phyloP scores from a whole-genome alignment of 257 asterid genomes.

The Leonotis leonurus region DNA sequence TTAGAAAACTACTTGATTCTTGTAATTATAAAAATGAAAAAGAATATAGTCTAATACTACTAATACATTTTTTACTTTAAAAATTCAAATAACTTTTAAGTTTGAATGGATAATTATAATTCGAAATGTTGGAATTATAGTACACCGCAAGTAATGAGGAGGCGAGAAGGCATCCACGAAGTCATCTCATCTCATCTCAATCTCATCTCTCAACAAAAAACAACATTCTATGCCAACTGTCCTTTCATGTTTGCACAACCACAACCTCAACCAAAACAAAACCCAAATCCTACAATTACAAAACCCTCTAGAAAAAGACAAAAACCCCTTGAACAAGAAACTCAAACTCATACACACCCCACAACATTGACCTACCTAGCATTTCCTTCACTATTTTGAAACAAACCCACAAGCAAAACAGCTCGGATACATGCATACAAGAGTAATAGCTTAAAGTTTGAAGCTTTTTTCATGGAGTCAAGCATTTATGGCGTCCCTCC shows the following conservation, averaged over 20 bases:
- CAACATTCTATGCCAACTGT: not conserved
- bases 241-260: slow-evolving; percentile 20
- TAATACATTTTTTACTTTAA: too few species aligned
- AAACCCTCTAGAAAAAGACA: slow-evolving; percentile 16
- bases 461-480: slow-evolving; percentile 39
- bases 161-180: slow-evolving; percentile 16
- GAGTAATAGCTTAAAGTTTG: slow-evolving; percentile 9
- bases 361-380: slow-evolving; percentile 5
- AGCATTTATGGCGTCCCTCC: slow-evolving; percentile 45
- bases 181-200: too few species aligned
- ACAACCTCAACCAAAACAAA: slow-evolving; percentile 27
- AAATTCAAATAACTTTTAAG: too few species aligned
- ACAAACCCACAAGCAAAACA: slow-evolving; percentile 2
- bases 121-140: too few species aligned
- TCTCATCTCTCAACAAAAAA: not conserved
- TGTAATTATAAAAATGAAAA: too few species aligned
- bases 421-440: slow-evolving; percentile 16
- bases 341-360: slow-evolving; percentile 9
- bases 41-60: too few species aligned
- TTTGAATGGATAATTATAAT: too few species aligned
- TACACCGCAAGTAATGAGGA: not conserved
- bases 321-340: slow-evolving; percentile 22
- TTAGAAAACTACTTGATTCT: too few species aligned
- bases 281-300: slow-evolving; percentile 6
- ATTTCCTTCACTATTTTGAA: slow-evolving; percentile 2